These are phyloP conservation scores for Talaromyces sp. DNA, from an alignment of 2,329 filamentous ascomycete species.

Conservation along the genomic window DNA sequence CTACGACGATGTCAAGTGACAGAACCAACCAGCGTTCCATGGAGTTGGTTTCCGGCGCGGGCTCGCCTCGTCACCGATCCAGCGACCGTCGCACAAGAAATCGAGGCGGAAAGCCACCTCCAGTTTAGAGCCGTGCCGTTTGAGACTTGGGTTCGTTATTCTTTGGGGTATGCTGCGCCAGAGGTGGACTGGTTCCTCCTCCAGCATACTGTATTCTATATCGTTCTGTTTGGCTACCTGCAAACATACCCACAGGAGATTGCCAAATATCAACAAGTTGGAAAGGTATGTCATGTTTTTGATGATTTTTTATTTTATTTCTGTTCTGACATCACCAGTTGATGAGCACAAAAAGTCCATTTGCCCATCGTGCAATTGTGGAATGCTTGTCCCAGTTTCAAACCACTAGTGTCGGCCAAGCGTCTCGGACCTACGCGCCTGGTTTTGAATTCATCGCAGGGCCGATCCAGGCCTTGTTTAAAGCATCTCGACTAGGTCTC, in stretches of 20 bases:
- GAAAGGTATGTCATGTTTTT: constrained; percentile 22
- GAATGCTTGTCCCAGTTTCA: constrained; percentile 23
- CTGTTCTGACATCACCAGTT: constrained; percentile 17
- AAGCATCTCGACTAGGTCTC: constrained; percentile 24
- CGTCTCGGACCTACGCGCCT: constrained; percentile 10
- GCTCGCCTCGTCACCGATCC: constrained; percentile 17
- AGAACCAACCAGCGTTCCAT: constrained; percentile 19
- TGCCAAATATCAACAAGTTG: constrained; percentile 28
- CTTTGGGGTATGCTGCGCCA: constrained; percentile 27
- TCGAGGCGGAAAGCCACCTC: constrained; percentile 34
- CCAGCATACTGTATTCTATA: constrained; percentile 31
- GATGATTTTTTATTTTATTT: neutral
- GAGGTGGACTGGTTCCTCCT: constrained; percentile 34
- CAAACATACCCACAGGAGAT: constrained; percentile 26
- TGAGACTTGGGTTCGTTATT: constrained; percentile 34
- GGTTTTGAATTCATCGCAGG: constrained; percentile 32
- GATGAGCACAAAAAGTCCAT: constrained; percentile 30
- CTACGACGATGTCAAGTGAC: constrained; percentile 24
- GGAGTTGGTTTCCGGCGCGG: constrained; percentile 32
- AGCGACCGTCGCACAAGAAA: constrained; percentile 23
- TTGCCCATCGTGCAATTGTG: constrained; percentile 30
- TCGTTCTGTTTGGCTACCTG: constrained; percentile 27
- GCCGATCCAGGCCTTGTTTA: constrained; percentile 33
- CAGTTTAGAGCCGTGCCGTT: constrained; percentile 34
- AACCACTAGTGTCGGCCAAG: constrained; percentile 11